These are phyloP conservation scores for Choanephora cucurbitarum DNA, from an alignment of 371 early-diverging fungal genomes.

Conservation along the genomic window DNA sequence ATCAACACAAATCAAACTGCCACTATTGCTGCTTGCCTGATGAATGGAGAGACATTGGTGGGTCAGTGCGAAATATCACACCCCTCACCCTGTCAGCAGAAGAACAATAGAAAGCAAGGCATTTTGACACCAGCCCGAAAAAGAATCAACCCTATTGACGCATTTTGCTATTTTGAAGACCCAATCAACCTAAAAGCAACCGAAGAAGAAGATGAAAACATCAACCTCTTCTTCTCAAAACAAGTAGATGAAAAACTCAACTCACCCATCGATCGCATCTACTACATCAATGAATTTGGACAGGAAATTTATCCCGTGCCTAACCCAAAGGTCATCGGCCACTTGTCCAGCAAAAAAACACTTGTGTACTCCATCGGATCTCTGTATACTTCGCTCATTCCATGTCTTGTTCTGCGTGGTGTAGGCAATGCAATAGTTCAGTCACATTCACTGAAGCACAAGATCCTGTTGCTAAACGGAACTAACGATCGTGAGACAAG, in stretches of 20 bases:
- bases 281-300: slow-evolving; percentile 69
- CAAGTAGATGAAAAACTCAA: slow-evolving; percentile 41
- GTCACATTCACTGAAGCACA: slow-evolving; percentile 55
- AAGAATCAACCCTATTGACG: slow-evolving; percentile 43
- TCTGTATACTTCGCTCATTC: slow-evolving; percentile 72
- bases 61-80: slow-evolving; percentile 78
- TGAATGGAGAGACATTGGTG: slow-evolving; percentile 55
- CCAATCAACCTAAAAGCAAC: slow-evolving; percentile 10
- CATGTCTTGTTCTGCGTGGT: slow-evolving; percentile 67
- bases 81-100: slow-evolving; percentile 34
- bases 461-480: slow-evolving; percentile 71
- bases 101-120: slow-evolving; percentile 12
- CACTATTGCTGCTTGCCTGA: slow-evolving; percentile 64
- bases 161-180: slow-evolving; percentile 38
- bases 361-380: slow-evolving; percentile 74
- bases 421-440: slow-evolving; percentile 67
- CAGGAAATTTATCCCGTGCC: slow-evolving; percentile 72
- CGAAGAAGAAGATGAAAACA: not conserved
- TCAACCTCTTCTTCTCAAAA: slow-evolving; percentile 62
- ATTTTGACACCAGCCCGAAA: slow-evolving; percentile 10
- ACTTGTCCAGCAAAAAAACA: slow-evolving; percentile 54
- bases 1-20: slow-evolving; percentile 64
- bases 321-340: slow-evolving; percentile 61
- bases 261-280: slow-evolving; percentile 63
- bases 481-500: slow-evolving; percentile 73